phyloP scores from a whole-genome alignment of 2,329 filamentous ascomycete genomes.

The Macroventuria anomochaeta region DNA sequence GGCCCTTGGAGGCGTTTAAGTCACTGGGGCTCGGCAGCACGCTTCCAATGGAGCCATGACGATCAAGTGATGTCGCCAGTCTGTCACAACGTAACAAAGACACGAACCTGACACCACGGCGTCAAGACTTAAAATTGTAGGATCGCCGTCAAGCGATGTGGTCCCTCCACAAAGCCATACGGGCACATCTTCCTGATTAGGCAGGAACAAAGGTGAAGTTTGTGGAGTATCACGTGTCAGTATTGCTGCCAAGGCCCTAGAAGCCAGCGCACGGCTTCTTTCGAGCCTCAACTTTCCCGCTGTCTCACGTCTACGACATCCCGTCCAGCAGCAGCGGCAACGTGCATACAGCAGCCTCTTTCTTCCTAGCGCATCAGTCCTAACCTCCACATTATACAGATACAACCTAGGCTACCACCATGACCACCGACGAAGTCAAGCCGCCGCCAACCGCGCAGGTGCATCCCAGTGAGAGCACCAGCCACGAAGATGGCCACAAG shows the following conservation, averaged over 20 bases:
- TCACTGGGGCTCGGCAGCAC: not conserved
- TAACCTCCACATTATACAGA: conserved; percentile 26
- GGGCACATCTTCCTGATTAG: conserved; percentile 9
- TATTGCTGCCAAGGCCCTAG: conserved; percentile 4
- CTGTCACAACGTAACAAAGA: not conserved
- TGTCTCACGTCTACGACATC: conserved; percentile 11
- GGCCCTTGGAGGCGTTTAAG: not conserved
- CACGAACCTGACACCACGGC: conserved; percentile 1
- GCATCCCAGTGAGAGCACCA: conserved; percentile 17
- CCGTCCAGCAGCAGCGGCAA: conserved; percentile 15
- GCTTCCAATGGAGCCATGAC: not conserved
- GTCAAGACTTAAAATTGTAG: not conserved
- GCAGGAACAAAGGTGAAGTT: conserved; percentile 2
- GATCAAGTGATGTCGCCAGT: conserved; percentile 5
- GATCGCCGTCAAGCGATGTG: conserved; percentile 8
- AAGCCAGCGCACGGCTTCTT: conserved; percentile 9
- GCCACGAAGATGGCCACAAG: conserved; percentile 14
- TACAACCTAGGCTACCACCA: conserved; percentile 16
- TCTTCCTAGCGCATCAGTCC: conserved; percentile 22
- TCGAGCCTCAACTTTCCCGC: conserved; percentile 11
- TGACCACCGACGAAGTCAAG: conserved; percentile 26
- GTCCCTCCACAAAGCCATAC: not conserved
- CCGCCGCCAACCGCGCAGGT: conserved; percentile 19
- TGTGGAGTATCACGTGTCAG: conserved; percentile 11
- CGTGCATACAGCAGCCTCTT: conserved; percentile 25